These are phyloP conservation scores for Camptophora hylomeconis DNA, from an alignment of 2,329 filamentous ascomycete species.

Conservation along the genomic window DNA sequence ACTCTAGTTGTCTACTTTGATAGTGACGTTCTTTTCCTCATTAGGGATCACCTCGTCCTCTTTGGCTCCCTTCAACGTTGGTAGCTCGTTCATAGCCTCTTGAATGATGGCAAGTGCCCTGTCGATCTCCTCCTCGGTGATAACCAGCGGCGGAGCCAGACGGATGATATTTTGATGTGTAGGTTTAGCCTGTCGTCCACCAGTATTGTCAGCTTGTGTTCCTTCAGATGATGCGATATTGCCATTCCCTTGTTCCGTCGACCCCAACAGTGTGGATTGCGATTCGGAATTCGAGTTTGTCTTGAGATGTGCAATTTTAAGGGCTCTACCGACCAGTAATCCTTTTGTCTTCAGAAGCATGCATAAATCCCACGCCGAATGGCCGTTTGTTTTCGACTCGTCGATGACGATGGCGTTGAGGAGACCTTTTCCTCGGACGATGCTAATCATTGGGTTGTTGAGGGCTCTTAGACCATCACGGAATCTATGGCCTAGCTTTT, in stretches of 20 bases:
- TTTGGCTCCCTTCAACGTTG: conserved; percentile 46
- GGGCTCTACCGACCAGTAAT: conserved; percentile 56
- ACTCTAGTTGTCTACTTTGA: conserved; percentile 42
- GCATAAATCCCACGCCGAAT: conserved; percentile 91
- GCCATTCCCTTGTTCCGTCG: conserved; percentile 2
- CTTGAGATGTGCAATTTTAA: conserved; percentile 26
- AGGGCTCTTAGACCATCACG: conserved; percentile 64
- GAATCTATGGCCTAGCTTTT: conserved; percentile 70
- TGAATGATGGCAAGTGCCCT: conserved; percentile 67
- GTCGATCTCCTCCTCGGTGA: conserved; percentile 74
- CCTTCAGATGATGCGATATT: too few relatives aligned
- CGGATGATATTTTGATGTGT: conserved; percentile 98
- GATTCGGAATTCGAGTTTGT: conserved; percentile 7
- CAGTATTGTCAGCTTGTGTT: conserved; percentile 5
- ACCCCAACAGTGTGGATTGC: background rate
- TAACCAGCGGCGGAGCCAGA: conserved; percentile 90
- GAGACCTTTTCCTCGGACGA: conserved; percentile 80
- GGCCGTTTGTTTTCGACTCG: conserved; percentile 69
- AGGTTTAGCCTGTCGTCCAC: conserved; percentile 66
- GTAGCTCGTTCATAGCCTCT: conserved; percentile 70
- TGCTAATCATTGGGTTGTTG: conserved; percentile 66
- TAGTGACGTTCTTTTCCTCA: conserved; percentile 49
- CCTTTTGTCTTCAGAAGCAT: conserved; percentile 93
- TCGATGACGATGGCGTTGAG: conserved; percentile 95
- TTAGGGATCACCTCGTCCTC: conserved; percentile 44